phyloP scores from a whole-genome alignment of 331 rosid genomes.

The Saraca asoca region DNA sequence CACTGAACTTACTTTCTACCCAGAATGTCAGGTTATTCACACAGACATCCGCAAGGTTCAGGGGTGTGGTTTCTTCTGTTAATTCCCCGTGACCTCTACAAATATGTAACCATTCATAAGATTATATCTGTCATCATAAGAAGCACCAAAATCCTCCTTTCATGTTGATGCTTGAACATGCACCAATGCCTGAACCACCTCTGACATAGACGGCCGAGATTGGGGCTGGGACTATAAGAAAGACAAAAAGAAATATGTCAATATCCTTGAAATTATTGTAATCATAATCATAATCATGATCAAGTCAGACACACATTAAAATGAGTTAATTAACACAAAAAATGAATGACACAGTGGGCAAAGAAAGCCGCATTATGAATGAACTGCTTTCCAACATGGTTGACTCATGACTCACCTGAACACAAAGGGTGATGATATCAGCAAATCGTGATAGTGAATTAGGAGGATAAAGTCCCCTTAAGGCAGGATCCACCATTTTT shows the following conservation, averaged over 20 bases:
- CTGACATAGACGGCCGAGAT: constrained; percentile 75
- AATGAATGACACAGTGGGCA: not conserved
- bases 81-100: constrained; percentile 10
- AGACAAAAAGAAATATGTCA: not conserved
- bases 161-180: constrained; percentile 56
- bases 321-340: not conserved
- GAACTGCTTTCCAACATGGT: not conserved
- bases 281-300: not conserved
- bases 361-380: not conserved
- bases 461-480: constrained; percentile 86
- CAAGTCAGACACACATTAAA: not conserved
- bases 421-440: constrained; percentile 73
- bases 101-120: constrained; percentile 15
- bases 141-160: constrained; percentile 61
- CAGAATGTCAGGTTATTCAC: too few species aligned
- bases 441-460: constrained; percentile 85
- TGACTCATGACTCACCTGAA: constrained; percentile 55
- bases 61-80: not conserved
- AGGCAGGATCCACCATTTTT: constrained; percentile 76
- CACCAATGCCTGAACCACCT: constrained; percentile 73
- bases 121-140: constrained; percentile 36
- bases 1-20: too few species aligned
- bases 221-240: constrained; percentile 60
- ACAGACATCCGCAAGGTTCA: too few species aligned
- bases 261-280: not conserved